Base-by-base conservation (phyloP, 176 grass and related monocot genomes). In the Aegilops umbellulata region DNA sequence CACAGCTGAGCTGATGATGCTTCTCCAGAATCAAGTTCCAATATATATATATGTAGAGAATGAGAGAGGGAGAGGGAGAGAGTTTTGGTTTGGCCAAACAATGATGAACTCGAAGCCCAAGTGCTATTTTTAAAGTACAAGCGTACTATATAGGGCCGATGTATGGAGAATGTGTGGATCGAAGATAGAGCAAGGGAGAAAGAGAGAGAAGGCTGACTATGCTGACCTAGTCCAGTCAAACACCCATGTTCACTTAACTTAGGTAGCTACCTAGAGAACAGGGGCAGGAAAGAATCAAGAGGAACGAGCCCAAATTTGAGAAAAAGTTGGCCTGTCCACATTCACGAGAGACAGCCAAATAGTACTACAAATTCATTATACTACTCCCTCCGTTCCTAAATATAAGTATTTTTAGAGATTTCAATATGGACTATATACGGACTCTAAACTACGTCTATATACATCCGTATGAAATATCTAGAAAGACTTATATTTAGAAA, bases 211-310 rank as follows among this genome's bases (percentile, higher is more conserved):
- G 35, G 9, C 77, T 88, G 77, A 85, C 73, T 87, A 89, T 69
- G 83, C 47, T 88, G 93, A 91, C 94, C 66, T n/a, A 82, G 84
- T 95, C 93, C 84, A 87, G 92, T 96, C 97, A 99, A 94, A 94
- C 84, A 90, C 8, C 53, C 2, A 57, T 88, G 77, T 53, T 93
- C 81, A 79, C 60, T 87, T 60, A 53, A 51, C 27, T 81, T 69
- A 88, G 66, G 32, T 23, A 64, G 62, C 53, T 65, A 86, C 75
- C 82, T 31, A 66, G 29, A 16, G 16, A 68, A 34, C 29, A 90
- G 6, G 7, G 51, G 51, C 34, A 26, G 34, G 72, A 34, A 72
- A 82, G 70, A 93, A 67, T 41, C 65, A 74, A 29, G 74, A 39
- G 64, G 51, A 63, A 57, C 30, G 34, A 60, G 67, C 90, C 42